phyloP scores from a whole-genome alignment of 2,329 filamentous ascomycete species.

The Helotiales sp. region DNA sequence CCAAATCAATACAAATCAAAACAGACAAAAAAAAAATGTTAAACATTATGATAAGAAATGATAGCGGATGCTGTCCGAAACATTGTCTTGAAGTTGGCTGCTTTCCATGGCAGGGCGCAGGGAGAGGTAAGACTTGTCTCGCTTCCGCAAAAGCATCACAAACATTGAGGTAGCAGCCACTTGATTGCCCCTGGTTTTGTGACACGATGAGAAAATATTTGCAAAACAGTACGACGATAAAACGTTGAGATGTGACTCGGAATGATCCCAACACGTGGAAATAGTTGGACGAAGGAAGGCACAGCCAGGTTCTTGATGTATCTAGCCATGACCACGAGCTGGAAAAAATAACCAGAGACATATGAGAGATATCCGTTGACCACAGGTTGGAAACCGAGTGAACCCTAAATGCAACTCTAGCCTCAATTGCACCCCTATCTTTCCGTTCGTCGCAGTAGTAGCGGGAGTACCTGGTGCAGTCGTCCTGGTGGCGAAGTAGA shows the following conservation, averaged over 20 bases:
- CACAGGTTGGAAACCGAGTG: neutral
- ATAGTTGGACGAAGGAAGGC: neutral
- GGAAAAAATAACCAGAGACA: neutral
- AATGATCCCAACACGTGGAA: neutral
- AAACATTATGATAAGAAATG: neutral
- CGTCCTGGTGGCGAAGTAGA: neutral
- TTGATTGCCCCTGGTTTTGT: neutral
- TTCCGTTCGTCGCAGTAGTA: neutral
- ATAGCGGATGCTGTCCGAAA: neutral
- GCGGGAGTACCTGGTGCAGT: neutral
- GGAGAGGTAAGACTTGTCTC: neutral
- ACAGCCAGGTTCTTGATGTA: neutral
- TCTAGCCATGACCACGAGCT: neutral
- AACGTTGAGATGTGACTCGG: neutral
- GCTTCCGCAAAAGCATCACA: neutral
- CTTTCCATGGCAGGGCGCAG: neutral
- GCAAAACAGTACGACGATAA: neutral
- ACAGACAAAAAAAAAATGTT: neutral
- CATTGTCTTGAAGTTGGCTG: neutral
- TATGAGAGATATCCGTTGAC: neutral
- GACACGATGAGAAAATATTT: neutral
- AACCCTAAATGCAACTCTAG: slow-evolving; percentile 1
- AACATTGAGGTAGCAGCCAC: neutral
- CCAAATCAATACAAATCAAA: neutral
- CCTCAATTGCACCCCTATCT: neutral